Base-by-base conservation (phyloP, 164 flowering plant species). In the Paratinospora sagittata region DNA sequence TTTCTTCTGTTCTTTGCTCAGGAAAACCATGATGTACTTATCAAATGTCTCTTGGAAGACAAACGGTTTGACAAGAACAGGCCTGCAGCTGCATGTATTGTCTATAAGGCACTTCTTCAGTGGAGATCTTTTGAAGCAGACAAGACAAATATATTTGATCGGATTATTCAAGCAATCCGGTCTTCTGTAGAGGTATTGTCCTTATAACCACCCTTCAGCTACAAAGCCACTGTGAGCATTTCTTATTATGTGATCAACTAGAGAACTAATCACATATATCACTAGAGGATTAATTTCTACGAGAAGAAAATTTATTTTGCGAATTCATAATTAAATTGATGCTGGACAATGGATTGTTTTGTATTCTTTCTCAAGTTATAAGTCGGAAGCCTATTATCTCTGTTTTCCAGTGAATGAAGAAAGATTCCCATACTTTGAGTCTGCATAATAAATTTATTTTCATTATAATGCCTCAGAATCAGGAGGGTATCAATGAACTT, bases 111-210 rank as follows among this genome's bases (percentile, higher is more conserved):
- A 73, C 89, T 91, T 76, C 81, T 89, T 75, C 97, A 89, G 30
- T 91, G 97, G 97, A 81, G 91, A 81, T 86, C 94, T 49, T 89
- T 89, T 80, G 93, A 90, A 75, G 90, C 90, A 79, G 93, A 90
- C 23, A 90, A 86, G 78, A 89, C 93, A 63, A 79, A 72, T 70
- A 84, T 90, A 74, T 90, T 90, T 80, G 97, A 89, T 69, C 81
- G 82, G 63, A 85, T 89, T 65, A 86, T 85, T 72, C 92, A 87
- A 55, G 81, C 88, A 27, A 87, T 91, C 58, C 78, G 85, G 67
- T 75, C 84, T 69, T 82, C 90, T 34, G 74, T 85, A 14, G 92
- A 91, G 90, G 97, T 82, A 82, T 41, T 63, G 57, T 27, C 57
- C 58, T 27, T 65, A 30, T 12, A 17, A 67, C 68, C 47, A 65